Base-by-base conservation (phyloP, 2,329 filamentous ascomycete genomes). In the Xylaria sp. region DNA sequence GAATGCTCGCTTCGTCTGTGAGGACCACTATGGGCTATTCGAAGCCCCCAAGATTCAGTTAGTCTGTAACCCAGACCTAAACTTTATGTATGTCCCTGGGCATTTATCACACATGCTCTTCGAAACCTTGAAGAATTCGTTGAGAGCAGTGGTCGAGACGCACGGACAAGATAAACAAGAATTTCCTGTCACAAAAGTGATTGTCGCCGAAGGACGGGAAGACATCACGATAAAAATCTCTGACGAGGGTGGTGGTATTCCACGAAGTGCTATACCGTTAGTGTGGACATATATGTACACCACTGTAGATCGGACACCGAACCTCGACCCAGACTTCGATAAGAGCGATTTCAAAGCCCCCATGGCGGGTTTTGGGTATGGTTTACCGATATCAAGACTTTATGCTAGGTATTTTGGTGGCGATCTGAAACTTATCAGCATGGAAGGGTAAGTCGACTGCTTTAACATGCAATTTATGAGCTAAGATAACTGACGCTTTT, bases 221-320 rank as follows among this genome's bases (percentile, higher is more conserved):
- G 96, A 99, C 78, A 99, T 99, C 77, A 99, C 96, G 5, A 98
- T 99, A 85, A 99, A 99, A 83, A 92, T 99, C 76, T 93, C 92
- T 4, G 96, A 99, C 80, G 96, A 99, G 82, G 96, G 96, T 68
- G 96, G 96, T 72, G 96, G 96, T 71, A 98, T 99, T 63, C 94
- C 96, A 0, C 87, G 96, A 76, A 97, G 92, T 76, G 89, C 94
- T 62, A 98, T 99, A 72, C 96, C 96, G 5, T 87, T 99, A 15
- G 96, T 98, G n/a, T 99, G 96, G 96, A 99, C 96, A 13, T 99
- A 99, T 81, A 99, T 98, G 96, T 99, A 99, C 81, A 99, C 96
- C 44, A 99, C 96, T 1, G 96, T 99, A 73, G 96, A 98, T 81
- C 90, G 94, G 75, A 98, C 96, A 25, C 96, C 96, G 15, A 97